Conservation (phyloP, 805 yeast species). For the Lipomyces oligophaga region DNA sequence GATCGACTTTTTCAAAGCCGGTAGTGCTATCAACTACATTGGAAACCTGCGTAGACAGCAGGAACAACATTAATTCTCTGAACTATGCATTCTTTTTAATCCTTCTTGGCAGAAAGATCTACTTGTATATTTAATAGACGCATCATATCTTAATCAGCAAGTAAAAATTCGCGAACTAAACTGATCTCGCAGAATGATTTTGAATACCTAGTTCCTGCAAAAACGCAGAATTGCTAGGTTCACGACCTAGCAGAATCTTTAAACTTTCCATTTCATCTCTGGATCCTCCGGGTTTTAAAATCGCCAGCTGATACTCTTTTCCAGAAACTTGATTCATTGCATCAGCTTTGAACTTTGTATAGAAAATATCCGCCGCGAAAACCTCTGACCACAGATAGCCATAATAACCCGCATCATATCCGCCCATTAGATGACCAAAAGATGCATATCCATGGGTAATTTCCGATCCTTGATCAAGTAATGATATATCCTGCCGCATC, state of each 20-base stretch:
- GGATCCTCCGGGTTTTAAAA: constrained; percentile 70
- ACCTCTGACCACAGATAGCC: constrained; percentile 85
- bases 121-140: too few relatives aligned
- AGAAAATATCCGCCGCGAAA: constrained; percentile 78
- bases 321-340: constrained; percentile 66
- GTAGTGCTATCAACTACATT: constrained; percentile 92
- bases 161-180: too few relatives aligned
- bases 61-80: too few relatives aligned
- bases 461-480: constrained; percentile 42
- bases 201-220: constrained; percentile 55
- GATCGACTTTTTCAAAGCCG: constrained; percentile 91
- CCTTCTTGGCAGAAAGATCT: too few relatives aligned
- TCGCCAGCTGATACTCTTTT: constrained; percentile 61
- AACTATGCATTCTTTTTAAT: too few relatives aligned
- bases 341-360: constrained; percentile 60
- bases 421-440: constrained; percentile 76
- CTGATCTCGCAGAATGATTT: too few relatives aligned
- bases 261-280: constrained; percentile 64
- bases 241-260: constrained; percentile 65
- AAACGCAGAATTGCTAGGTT: constrained; percentile 71
- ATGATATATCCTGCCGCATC: constrained; percentile 57
- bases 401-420: constrained; percentile 82
- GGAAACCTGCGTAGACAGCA: constrained; percentile 44
- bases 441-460: constrained; percentile 66
- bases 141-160: too few relatives aligned